Percentiles rank a stretch among this genome's conserved stretches.
Evolutionary conservation across 2,329 filamentous ascomycete species (phyloP).

Genomic region (Cytospora chrysosperma): DNA sequence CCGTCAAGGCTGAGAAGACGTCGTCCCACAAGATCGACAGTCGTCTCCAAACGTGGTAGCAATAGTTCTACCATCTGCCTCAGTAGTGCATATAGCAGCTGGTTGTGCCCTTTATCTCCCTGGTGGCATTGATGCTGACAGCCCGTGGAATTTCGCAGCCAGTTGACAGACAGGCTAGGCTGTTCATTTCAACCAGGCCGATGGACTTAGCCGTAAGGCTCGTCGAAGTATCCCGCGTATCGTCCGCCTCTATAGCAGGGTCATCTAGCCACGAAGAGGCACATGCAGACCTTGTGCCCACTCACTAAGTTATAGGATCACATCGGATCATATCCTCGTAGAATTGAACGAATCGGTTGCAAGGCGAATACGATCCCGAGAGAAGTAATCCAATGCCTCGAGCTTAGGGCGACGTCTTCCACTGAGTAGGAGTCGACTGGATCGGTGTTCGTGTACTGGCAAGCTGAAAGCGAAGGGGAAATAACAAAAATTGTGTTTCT

Average conservation of each 20-base stretch:
- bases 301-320: background rate
- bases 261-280: conserved; percentile 25
- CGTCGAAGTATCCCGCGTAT: conserved; percentile 19
- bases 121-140: no score
- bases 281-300: background rate
- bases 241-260: background rate
- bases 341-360: background rate
- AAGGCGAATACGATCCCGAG: background rate
- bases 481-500: background rate
- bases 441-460: background rate
- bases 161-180: conserved; percentile 24
- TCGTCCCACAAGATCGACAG: background rate
- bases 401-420: conserved; percentile 1
- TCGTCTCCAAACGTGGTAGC: background rate
- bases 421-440: background rate
- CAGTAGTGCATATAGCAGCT: conserved; percentile 3
- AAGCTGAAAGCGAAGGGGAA: background rate
- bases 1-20: background rate
- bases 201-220: conserved; percentile 19
- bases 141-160: conserved; percentile 24
- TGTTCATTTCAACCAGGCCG: background rate
- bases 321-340: background rate
- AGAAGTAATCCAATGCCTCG: conserved; percentile 2
- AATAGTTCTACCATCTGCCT: conserved; percentile 12
- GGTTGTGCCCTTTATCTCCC: background rate